Conservation (phyloP, 805 yeast genomes). For the Starmera dryadoides region DNA sequence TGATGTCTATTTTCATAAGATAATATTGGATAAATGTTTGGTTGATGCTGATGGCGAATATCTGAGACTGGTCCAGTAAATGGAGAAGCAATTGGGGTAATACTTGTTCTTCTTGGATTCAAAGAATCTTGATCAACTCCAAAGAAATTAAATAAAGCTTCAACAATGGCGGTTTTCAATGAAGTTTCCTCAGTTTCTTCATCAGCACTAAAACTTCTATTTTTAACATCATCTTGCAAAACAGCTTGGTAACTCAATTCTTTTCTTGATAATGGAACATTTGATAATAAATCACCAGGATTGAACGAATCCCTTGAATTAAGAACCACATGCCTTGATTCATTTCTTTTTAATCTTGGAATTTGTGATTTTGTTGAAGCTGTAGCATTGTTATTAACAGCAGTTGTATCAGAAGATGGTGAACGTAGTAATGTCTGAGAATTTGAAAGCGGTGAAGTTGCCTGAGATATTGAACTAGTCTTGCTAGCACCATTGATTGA, state of each 20-base stretch:
- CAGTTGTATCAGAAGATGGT: background rate
- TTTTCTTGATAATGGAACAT: conserved; percentile 59
- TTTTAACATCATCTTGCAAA: conserved; percentile 20
- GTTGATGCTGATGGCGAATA: background rate
- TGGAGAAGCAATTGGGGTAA: conserved; percentile 5
- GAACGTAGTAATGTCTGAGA: no score
- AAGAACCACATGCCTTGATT: conserved; percentile 43
- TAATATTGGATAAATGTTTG: background rate
- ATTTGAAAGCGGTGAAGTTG: no score
- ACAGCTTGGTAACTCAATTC: conserved; percentile 7
- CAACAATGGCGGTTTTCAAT: conserved; percentile 56
- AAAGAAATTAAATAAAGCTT: conserved; percentile 58
- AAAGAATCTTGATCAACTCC: conserved; percentile 48
- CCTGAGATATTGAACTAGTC: no score
- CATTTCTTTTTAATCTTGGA: conserved; percentile 9
- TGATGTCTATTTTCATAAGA: background rate
- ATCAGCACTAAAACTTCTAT: conserved; percentile 42
- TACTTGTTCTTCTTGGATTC: conserved; percentile 14
- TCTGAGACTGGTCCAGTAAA: conserved; percentile 13
- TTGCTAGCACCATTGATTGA: no score
- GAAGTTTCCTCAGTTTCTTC: conserved; percentile 70
- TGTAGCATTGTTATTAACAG: background rate
- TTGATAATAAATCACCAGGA: conserved; percentile 82
- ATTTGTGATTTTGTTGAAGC: conserved; percentile 10
- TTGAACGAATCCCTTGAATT: conserved; percentile 52